These are phyloP conservation scores for Yamadazyma phyllophila DNA, from an alignment of 805 yeast genomes.

Conservation along the genomic window DNA sequence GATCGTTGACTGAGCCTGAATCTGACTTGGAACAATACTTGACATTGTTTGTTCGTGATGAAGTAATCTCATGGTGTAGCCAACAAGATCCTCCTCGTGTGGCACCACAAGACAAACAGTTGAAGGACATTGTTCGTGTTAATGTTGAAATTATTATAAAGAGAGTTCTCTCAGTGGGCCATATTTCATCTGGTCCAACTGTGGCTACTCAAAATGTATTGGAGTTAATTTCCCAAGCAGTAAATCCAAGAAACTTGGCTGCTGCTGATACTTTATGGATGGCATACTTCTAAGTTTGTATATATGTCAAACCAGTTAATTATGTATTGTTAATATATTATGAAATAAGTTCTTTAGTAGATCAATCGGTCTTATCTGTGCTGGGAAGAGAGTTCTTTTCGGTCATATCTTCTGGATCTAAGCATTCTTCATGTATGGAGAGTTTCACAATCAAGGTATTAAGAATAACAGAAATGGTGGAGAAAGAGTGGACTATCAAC, in stretches of 20 bases:
- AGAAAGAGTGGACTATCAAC: slow-evolving; percentile 14
- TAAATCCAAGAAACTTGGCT: slow-evolving; percentile 90
- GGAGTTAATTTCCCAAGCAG: slow-evolving; percentile 91
- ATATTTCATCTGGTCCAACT: slow-evolving; percentile 58
- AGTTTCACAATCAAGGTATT: background rate
- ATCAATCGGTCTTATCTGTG: too few species aligned
- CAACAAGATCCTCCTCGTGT: slow-evolving; percentile 74
- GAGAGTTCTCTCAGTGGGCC: slow-evolving; percentile 70
- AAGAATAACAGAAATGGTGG: background rate
- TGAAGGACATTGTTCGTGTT: slow-evolving; percentile 80
- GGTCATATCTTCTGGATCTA: too few species aligned
- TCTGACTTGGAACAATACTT: slow-evolving; percentile 87
- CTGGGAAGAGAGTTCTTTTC: too few species aligned
- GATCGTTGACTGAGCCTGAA: slow-evolving; percentile 87
- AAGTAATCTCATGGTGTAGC: slow-evolving; percentile 89
- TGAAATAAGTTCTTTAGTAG: too few species aligned
- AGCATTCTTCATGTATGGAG: background rate
- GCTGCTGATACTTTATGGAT: slow-evolving; percentile 90
- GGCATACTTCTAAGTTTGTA: slow-evolving; percentile 68
- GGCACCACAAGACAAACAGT: slow-evolving; percentile 76
- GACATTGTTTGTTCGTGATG: slow-evolving; percentile 94
- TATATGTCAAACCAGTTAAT: background rate
- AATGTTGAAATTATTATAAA: slow-evolving; percentile 85
- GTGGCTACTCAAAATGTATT: slow-evolving; percentile 86
- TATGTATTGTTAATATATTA: background rate